Conservation (phyloP, 805 yeast genomes). For the Saccharomycodes ludwigii region DNA sequence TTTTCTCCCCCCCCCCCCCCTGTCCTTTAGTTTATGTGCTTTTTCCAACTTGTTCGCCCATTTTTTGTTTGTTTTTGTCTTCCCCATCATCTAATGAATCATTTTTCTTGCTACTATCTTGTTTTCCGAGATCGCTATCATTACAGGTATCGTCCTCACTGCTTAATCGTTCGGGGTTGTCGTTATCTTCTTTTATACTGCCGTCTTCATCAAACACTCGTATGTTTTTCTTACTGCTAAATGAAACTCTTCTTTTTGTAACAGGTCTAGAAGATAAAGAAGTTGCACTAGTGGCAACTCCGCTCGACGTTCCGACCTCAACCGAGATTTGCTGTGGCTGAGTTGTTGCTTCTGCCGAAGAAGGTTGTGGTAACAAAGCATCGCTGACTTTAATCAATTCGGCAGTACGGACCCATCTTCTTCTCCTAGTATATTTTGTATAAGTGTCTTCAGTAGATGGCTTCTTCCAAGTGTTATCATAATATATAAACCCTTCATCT, state of each 20-base stretch:
- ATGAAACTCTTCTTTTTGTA: slow-evolving; percentile 22
- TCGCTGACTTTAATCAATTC: slow-evolving; percentile 40
- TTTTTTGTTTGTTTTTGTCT: too few relatives aligned
- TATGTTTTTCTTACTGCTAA: slow-evolving; percentile 18
- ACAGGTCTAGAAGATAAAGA: too few relatives aligned
- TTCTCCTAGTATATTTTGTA: slow-evolving; percentile 82
- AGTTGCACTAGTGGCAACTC: slow-evolving; percentile 3
- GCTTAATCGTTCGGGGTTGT: too few relatives aligned
- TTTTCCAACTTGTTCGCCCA: too few relatives aligned
- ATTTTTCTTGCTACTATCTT: too few relatives aligned
- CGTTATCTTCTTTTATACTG: slow-evolving; percentile 4
- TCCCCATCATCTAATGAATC: too few relatives aligned
- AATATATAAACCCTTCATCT: slow-evolving; percentile 81
- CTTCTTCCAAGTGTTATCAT: slow-evolving; percentile 88
- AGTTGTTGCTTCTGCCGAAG: slow-evolving; percentile 1
- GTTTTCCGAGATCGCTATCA: too few relatives aligned
- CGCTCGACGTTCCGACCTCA: neutral
- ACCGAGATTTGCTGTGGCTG: slow-evolving; percentile 1
- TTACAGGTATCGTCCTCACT: too few relatives aligned
- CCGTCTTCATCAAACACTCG: slow-evolving; percentile 7
- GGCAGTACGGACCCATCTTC: slow-evolving; percentile 95
- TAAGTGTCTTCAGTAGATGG: slow-evolving; percentile 82
- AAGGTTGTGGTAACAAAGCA: slow-evolving; percentile 1
- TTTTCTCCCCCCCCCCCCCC: neutral
- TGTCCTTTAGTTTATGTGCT: neutral